Conservation (phyloP, 2,329 filamentous ascomycete species). For the Aspergillus pseudotamarii region DNA sequence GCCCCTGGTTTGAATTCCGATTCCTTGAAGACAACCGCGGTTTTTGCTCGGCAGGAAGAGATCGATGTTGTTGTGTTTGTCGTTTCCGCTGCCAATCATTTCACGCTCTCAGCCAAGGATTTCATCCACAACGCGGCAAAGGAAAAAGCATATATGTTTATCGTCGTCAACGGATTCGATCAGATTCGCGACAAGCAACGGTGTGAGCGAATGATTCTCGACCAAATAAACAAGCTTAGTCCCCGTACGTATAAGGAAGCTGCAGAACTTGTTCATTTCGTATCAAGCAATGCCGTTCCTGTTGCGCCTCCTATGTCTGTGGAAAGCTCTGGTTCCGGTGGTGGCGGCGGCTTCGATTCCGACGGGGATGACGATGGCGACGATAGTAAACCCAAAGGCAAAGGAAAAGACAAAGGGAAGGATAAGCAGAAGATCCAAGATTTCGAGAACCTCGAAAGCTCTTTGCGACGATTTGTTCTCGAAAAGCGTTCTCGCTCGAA, state of each 20-base stretch:
- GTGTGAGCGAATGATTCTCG: slow-evolving; percentile 89
- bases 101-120: slow-evolving; percentile 95
- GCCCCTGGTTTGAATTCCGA: slow-evolving; percentile 94
- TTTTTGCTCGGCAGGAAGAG: slow-evolving; percentile 96
- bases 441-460: slow-evolving; percentile 86
- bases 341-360: slow-evolving; percentile 59
- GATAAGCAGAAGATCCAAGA: slow-evolving; percentile 88
- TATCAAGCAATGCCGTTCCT: slow-evolving; percentile 94
- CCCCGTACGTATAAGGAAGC: slow-evolving; percentile 92
- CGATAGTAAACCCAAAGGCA: slow-evolving; percentile 42
- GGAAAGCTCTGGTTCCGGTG: slow-evolving; percentile 51
- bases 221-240: slow-evolving; percentile 85
- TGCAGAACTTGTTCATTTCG: slow-evolving; percentile 91
- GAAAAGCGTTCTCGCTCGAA: slow-evolving; percentile 96
- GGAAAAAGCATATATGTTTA: slow-evolving; percentile 98
- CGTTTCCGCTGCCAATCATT: slow-evolving; percentile 95
- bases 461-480: slow-evolving; percentile 86
- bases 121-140: slow-evolving; percentile 95
- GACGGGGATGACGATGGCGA: slow-evolving; percentile 51
- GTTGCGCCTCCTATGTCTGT: slow-evolving; percentile 63
- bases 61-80: slow-evolving; percentile 99
- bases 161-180: slow-evolving; percentile 97
- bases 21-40: slow-evolving; percentile 93
- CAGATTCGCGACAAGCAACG: slow-evolving; percentile 88
- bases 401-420: slow-evolving; percentile 82